Base-by-base conservation (phyloP, 768 basidiomycete species). In the Russula earlei region DNA sequence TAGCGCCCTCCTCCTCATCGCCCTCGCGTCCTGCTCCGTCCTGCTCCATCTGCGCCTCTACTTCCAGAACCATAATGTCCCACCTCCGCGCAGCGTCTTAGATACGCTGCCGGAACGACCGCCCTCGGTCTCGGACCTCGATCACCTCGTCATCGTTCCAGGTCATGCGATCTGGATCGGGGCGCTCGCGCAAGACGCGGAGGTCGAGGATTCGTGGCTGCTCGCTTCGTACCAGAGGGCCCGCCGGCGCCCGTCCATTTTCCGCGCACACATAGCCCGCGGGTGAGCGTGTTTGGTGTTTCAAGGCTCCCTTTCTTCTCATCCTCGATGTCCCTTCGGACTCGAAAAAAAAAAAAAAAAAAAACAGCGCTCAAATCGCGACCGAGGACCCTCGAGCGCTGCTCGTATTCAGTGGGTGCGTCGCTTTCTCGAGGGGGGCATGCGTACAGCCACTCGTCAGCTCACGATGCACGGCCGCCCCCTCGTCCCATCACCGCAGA, bases 141-240 rank as follows among this genome's bases (percentile, higher is more conserved):
- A 74, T 38, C 88, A 94, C 68, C 76, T 96, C 54, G 79, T 96
- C 55, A 74, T 95, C 59, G 90, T 97, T 0, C 91, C 95, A 0
- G 92, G 93, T 0, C 94, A 97, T 70, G 87, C 87, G 2, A 87
- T 96, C 36, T 95, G 91, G 91, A 77, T 74, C 41, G 89, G 88
- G 17, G 72, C 74, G 17, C 75, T 77, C 56, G 70, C 77, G n/a
- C 70, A 74, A 0, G 74, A 75, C 20, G 74, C 79, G 43, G 62
- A 76, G 19, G 72, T 82, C 42, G 84, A 90, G 49, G 74, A 75
- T 27, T 75, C 85, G 33, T 97, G 95, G 94, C 72, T 88, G 0
- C 71, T 97, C 25, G 87, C 93, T 63, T 73, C 81, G 9, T 88
- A 87, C 66, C 94, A 96, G 70, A 77, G 70, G 52, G 86, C 84